phyloP scores from a whole-genome alignment of 1,139 yeast species.

The Pneumocystis carinii region DNA sequence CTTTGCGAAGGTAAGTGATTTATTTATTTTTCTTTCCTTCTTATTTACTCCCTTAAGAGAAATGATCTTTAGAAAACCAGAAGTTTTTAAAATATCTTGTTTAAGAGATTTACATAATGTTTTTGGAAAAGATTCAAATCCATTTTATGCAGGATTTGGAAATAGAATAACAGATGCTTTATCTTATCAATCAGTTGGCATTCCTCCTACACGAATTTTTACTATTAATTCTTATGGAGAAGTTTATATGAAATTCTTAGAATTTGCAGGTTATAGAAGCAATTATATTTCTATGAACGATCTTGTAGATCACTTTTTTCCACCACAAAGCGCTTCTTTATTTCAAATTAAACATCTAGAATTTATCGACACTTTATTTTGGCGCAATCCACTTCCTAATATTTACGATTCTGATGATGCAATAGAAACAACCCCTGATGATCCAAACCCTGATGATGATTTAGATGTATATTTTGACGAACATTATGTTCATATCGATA shows the following conservation, averaged over 20 bases:
- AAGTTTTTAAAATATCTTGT: constrained; percentile 96
- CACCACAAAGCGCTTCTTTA: constrained; percentile 42
- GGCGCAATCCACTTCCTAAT: constrained; percentile 71
- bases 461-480: constrained; percentile 14
- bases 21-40: neutral
- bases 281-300: constrained; percentile 84
- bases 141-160: constrained; percentile 96
- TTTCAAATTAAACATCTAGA: constrained; percentile 35
- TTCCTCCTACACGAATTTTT: constrained; percentile 86
- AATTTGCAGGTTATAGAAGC: constrained; percentile 81
- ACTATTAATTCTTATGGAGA: constrained; percentile 96
- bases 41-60: constrained; percentile 38
- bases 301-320: constrained; percentile 92
- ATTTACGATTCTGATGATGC: constrained; percentile 38
- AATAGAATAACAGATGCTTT: constrained; percentile 94
- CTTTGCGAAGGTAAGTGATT: constrained; percentile 28
- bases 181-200: constrained; percentile 83
- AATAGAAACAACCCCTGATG: constrained; percentile 18
- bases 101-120: constrained; percentile 68
- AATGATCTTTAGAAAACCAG: constrained; percentile 86
- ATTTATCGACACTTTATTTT: constrained; percentile 74
- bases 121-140: constrained; percentile 36
- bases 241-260: constrained; percentile 91
- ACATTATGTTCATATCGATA: constrained; percentile 11
- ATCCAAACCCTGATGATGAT: constrained; percentile 14